Percentiles rank a stretch among this genome's conserved stretches.
These are phyloP conservation scores for Myochromella boudieri DNA, from an alignment of 768 basidiomycete genomes.

Conservation along the genomic window DNA sequence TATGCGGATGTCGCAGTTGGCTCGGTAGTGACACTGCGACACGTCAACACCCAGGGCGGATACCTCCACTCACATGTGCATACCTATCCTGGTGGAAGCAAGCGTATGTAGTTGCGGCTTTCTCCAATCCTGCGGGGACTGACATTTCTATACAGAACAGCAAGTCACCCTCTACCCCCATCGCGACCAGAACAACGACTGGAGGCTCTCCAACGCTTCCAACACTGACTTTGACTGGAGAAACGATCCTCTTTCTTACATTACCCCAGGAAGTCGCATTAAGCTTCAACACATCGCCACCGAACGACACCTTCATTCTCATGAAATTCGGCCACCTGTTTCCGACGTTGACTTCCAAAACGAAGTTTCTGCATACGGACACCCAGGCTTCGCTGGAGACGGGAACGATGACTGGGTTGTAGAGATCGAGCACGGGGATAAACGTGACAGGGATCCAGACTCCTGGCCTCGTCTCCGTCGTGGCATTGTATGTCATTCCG, in stretches of 20 bases:
- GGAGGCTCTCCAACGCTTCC: constrained; percentile 82
- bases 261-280: constrained; percentile 68
- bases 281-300: constrained; percentile 81
- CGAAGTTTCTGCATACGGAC: constrained; percentile 94
- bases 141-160: constrained; percentile 64
- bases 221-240: constrained; percentile 44
- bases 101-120: constrained; percentile 52
- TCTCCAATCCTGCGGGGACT: constrained; percentile 1
- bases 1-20: constrained; percentile 89
- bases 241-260: constrained; percentile 53
- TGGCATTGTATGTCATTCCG: constrained; percentile 74
- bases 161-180: constrained; percentile 99
- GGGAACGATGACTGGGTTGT: constrained; percentile 92
- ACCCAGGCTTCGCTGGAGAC: constrained; percentile 82
- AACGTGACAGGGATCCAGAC: constrained; percentile 68
- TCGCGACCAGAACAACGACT: constrained; percentile 94
- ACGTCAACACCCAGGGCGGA: constrained; percentile 97
- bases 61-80: constrained; percentile 95
- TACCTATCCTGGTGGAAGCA: constrained; percentile 85
- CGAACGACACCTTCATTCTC: constrained; percentile 88
- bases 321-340: constrained; percentile 91
- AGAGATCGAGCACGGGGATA: constrained; percentile 76
- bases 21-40: constrained; percentile 80
- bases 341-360: constrained; percentile 99
- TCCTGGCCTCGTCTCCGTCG: constrained; percentile 89